phyloP scores from a whole-genome alignment of 2,329 filamentous ascomycete species.

The Phaeoacremonium minimum region DNA sequence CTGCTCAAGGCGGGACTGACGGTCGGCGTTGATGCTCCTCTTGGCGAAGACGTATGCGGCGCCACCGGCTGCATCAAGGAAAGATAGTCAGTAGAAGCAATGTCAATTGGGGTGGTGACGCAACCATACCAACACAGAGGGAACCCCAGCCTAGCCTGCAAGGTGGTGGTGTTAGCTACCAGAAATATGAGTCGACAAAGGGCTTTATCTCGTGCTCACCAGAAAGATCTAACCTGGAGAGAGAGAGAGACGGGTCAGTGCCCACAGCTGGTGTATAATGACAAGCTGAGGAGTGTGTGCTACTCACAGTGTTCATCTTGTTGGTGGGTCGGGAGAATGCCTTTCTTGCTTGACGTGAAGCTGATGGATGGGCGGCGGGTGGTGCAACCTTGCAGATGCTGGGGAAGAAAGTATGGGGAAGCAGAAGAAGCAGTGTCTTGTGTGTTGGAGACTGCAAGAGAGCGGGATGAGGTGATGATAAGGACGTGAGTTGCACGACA shows the following conservation, averaged over 20 bases:
- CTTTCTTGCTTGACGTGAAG: too few relatives aligned
- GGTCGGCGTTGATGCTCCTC: constrained; percentile 87
- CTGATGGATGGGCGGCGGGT: too few relatives aligned
- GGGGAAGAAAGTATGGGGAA: too few relatives aligned
- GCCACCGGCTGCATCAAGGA: constrained; percentile 65
- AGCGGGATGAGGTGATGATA: too few relatives aligned
- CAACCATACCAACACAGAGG: constrained; percentile 69
- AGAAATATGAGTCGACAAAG: too few relatives aligned
- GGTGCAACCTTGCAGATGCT: too few relatives aligned
- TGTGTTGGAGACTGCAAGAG: too few relatives aligned
- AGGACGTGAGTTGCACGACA: too few relatives aligned
- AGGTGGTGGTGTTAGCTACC: too few relatives aligned
- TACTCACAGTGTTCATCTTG: constrained; percentile 54
- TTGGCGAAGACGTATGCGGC: constrained; percentile 97
- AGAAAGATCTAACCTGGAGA: constrained; percentile 59
- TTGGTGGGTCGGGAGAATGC: too few relatives aligned
- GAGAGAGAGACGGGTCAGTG: constrained; percentile 4
- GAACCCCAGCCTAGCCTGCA: constrained; percentile 86
- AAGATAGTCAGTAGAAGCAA: constrained; percentile 10
- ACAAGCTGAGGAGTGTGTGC: not conserved
- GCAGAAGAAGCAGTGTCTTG: too few relatives aligned
- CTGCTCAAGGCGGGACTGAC: constrained; percentile 66
- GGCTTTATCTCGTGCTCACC: constrained; percentile 44
- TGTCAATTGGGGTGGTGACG: constrained; percentile 1
- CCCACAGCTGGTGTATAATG: not conserved